Conservation (phyloP, 2,329 filamentous ascomycete genomes). For the Nemania sp. region DNA sequence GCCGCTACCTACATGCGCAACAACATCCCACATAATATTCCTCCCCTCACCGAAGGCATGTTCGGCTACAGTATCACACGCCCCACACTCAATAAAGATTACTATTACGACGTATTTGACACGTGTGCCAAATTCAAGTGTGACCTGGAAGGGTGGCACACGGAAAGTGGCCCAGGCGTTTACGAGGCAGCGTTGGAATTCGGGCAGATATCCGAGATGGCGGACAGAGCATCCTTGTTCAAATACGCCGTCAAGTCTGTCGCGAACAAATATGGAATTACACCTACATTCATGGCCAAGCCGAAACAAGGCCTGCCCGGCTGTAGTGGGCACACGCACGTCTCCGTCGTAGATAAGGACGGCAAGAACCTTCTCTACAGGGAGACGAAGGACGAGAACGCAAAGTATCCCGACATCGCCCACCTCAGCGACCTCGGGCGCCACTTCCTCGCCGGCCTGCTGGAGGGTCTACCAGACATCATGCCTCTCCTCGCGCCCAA, state of each 20-base stretch:
- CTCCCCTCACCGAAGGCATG: conserved; percentile 77
- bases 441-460: conserved; percentile 88
- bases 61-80: conserved; percentile 80
- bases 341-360: conserved; percentile 80
- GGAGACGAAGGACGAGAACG: conserved; percentile 68
- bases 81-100: conserved; percentile 78
- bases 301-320: conserved; percentile 87
- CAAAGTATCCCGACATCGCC: conserved; percentile 74
- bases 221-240: conserved; percentile 88
- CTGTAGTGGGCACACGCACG: conserved; percentile 94
- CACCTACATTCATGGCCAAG: conserved; percentile 98
- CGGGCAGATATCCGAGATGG: conserved; percentile 84
- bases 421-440: conserved; percentile 85
- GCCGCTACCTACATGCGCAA: conserved; percentile 68
- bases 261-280: conserved; percentile 84
- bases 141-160: conserved; percentile 81
- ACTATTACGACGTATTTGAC: conserved; percentile 78
- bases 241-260: conserved; percentile 93
- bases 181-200: conserved; percentile 96
- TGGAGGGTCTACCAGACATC: conserved; percentile 87
- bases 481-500: conserved; percentile 96
- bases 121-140: conserved; percentile 71
- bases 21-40: conserved; percentile 66
- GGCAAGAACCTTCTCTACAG: conserved; percentile 85
- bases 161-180: conserved; percentile 80